These are phyloP conservation scores for Diplodia mutila DNA, from an alignment of 2,329 filamentous ascomycete species.

Conservation along the genomic window DNA sequence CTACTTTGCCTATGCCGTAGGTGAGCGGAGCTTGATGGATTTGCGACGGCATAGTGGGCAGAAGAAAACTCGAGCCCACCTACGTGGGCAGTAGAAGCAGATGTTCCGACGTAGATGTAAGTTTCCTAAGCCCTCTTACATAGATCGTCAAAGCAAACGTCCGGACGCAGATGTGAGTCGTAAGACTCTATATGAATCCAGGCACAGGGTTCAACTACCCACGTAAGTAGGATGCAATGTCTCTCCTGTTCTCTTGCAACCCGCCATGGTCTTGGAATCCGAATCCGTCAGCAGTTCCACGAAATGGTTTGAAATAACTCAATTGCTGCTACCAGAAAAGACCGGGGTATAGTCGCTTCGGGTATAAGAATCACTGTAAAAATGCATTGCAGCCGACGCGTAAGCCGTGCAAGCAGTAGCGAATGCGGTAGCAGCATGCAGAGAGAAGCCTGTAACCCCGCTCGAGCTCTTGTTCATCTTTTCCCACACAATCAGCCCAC, in stretches of 20 bases:
- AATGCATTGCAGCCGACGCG: slow-evolving; percentile 15
- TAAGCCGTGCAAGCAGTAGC: slow-evolving; percentile 21
- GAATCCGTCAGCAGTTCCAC: background rate
- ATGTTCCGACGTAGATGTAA: too few relatives aligned
- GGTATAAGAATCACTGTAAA: slow-evolving; percentile 23
- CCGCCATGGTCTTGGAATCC: background rate
- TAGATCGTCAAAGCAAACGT: too few relatives aligned
- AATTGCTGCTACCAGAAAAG: slow-evolving; percentile 25
- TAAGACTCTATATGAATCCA: too few relatives aligned
- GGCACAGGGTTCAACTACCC: too few relatives aligned
- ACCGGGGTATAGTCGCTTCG: slow-evolving; percentile 23
- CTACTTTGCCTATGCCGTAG: background rate
- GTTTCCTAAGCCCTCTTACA: too few relatives aligned
- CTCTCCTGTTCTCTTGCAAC: background rate
- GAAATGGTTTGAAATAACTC: background rate
- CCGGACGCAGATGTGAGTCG: too few relatives aligned
- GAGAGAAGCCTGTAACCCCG: slow-evolving; percentile 1
- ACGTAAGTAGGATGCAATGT: too few relatives aligned
- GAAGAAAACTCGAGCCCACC: too few relatives aligned
- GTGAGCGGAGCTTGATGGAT: background rate
- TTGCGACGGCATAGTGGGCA: background rate
- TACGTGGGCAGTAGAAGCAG: too few relatives aligned
- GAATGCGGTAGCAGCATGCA: slow-evolving; percentile 21
- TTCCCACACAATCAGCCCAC: slow-evolving; percentile 8
- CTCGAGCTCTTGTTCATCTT: slow-evolving; percentile 7